Conservation (phyloP, 2,329 filamentous ascomycete genomes). For the Chaetomium globosum region DNA sequence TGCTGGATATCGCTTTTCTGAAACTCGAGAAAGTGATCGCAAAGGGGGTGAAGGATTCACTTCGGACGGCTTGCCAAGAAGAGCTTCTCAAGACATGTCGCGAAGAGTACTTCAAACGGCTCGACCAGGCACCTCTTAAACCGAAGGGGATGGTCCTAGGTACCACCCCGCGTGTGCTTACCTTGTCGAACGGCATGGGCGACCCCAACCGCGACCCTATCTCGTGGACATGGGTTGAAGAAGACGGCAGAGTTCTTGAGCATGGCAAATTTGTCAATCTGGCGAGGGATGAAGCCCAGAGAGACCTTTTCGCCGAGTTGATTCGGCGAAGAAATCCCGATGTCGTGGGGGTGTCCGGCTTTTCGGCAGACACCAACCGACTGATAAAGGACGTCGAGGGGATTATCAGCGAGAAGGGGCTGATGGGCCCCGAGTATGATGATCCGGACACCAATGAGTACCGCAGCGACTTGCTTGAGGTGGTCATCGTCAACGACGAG, state of each 20-base stretch:
- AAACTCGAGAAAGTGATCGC: slow-evolving; percentile 84
- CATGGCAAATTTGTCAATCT: slow-evolving; percentile 86
- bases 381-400: slow-evolving; percentile 80
- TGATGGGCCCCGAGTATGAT: slow-evolving; percentile 80
- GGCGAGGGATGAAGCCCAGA: slow-evolving; percentile 67
- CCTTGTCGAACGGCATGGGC: slow-evolving; percentile 83
- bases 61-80: slow-evolving; percentile 92
- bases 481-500: slow-evolving; percentile 93
- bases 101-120: slow-evolving; percentile 82
- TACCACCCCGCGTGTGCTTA: slow-evolving; percentile 82
- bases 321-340: slow-evolving; percentile 81
- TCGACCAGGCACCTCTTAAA: slow-evolving; percentile 96
- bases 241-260: slow-evolving; percentile 85
- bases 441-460: slow-evolving; percentile 76
- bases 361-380: slow-evolving; percentile 81
- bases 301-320: slow-evolving; percentile 73
- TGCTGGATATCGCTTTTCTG: slow-evolving; percentile 76
- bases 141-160: slow-evolving; percentile 90
- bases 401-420: slow-evolving; percentile 73
- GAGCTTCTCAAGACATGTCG: slow-evolving; percentile 85
- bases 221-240: slow-evolving; percentile 90
- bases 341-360: slow-evolving; percentile 86
- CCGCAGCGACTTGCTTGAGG: slow-evolving; percentile 77
- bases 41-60: slow-evolving; percentile 90
- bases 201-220: slow-evolving; percentile 74